Evolutionary conservation across 176 grass and related monocot species (phyloP), one percentile per base, ranked within the genome.

Genomic region (Juncus inflexus): DNA sequence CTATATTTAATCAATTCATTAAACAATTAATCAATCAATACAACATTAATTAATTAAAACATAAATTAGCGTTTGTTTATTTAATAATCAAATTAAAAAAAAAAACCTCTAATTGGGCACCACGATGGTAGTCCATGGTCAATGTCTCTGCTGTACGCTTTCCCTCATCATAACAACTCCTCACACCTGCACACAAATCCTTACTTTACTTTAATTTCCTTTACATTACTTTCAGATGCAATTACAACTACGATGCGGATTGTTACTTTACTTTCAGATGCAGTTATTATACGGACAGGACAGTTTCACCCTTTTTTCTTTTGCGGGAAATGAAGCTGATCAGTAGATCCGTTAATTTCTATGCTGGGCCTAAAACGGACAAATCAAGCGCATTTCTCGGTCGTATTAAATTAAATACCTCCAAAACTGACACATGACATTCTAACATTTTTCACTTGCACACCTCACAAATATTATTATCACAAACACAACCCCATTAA

Each of bases 91-190:
- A 58, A 58, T 16, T 41, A 2, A 51, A 4, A 69, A 52, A n/a
- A 75, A 56, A 12, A 58, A 95, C 91, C 87, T 95, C 81, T 42
- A 95, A 79, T 60, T 83, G 80, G 61, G 91, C 91, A 43, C 91
- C 87, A 36, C 91, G 91, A 64, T 95, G 87, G 81, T 95, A 95
- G 68, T 95, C 91, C 91, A 95, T 95, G 64, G 91, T 87, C 65
- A 95, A 43, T 42, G 91, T 95, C 84, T 95, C 91, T 3, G 91
- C 91, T 12, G 91, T 95, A 37, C 91, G 69, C 78, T 95, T 95
- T 12, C 91, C 91, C 72, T 95, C 91, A 62, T 95, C 91, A 62
- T 95, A 95, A 76, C 91, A 95, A 40, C 91, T 95, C 64, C 91
- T 64, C 13, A 95, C 90, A 12, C 90, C 90, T 95, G 85, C 37